Evolutionary conservation across 495 filamentous ascomycete species (phyloP).

Genomic region (Podospora appendiculata): DNA sequence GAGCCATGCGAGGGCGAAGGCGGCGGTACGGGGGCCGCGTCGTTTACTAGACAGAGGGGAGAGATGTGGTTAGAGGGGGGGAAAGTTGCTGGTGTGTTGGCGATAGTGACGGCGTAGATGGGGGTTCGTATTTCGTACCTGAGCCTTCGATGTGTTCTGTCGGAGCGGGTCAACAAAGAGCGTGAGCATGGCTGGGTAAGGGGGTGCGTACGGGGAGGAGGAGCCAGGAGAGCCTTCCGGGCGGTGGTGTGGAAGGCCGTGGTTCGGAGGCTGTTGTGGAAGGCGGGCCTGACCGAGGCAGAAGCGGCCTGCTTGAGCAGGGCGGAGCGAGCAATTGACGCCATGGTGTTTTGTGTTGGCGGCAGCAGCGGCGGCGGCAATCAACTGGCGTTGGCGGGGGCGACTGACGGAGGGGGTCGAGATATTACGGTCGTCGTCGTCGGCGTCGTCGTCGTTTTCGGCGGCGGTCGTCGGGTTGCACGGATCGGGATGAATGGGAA

Average conservation of each 20-base stretch:
- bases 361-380: background rate
- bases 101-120: no score
- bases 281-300: slow-evolving; percentile 19
- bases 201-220: slow-evolving; percentile 18
- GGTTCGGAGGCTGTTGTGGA: slow-evolving; percentile 31
- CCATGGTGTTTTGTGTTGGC: slow-evolving; percentile 30
- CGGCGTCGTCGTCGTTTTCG: background rate
- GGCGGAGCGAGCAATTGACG: slow-evolving; percentile 46
- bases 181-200: background rate
- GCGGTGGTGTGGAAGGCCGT: slow-evolving; percentile 69
- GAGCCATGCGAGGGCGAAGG: slow-evolving; percentile 72
- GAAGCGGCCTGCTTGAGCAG: slow-evolving; percentile 43
- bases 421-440: background rate
- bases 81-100: background rate
- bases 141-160: slow-evolving; percentile 72
- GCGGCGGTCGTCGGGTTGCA: slow-evolving; percentile 1
- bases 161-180: slow-evolving; percentile 8
- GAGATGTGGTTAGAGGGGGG: slow-evolving; percentile 17
- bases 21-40: slow-evolving; percentile 67
- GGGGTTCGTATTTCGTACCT: slow-evolving; percentile 43
- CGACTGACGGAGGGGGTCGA: no score
- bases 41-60: slow-evolving; percentile 59
- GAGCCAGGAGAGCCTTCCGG: slow-evolving; percentile 57
- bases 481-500: background rate
- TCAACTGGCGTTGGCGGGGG: slow-evolving; percentile 14